Conservation (phyloP, 352 stramenopile genomes). For the Phytophthora cryptogea region DNA sequence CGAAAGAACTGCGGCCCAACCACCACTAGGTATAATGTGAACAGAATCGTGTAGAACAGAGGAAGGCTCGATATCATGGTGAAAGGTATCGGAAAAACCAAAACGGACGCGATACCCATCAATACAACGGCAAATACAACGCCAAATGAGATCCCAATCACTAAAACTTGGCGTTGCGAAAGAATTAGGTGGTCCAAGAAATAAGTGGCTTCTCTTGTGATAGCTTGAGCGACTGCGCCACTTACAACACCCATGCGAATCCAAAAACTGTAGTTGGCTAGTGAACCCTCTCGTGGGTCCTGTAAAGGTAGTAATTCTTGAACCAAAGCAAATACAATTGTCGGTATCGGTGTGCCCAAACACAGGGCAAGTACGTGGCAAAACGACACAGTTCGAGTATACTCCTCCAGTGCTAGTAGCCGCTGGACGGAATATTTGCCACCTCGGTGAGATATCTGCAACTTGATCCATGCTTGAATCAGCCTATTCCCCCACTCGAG, state of each 20-base stretch:
- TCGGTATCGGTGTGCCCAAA: neutral
- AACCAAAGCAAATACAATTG: neutral
- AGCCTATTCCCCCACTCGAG: neutral
- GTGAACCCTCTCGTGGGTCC: neutral
- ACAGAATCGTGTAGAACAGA: slow-evolving; percentile 1
- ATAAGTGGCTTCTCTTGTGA: neutral
- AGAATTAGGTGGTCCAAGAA: neutral
- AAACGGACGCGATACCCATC: neutral
- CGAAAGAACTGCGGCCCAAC: slow-evolving; percentile 2
- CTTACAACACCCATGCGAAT: slow-evolving; percentile 1
- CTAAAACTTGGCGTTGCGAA: neutral
- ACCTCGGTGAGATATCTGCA: too few relatives aligned
- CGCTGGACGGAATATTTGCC: too few relatives aligned
- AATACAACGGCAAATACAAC: neutral
- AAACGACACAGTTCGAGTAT: too few relatives aligned
- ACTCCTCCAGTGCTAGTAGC: too few relatives aligned
- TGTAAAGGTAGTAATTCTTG: slow-evolving; percentile 14
- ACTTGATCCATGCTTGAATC: neutral
- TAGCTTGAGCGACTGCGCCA: neutral
- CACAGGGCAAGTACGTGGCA: too few relatives aligned
- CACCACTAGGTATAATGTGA: neutral
- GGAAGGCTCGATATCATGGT: neutral
- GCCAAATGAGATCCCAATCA: neutral
- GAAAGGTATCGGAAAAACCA: slow-evolving; percentile 19
- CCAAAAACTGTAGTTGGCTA: slow-evolving; percentile 16